Conservation (phyloP, 306 rosid species). For the Dalbergia oliveri region DNA sequence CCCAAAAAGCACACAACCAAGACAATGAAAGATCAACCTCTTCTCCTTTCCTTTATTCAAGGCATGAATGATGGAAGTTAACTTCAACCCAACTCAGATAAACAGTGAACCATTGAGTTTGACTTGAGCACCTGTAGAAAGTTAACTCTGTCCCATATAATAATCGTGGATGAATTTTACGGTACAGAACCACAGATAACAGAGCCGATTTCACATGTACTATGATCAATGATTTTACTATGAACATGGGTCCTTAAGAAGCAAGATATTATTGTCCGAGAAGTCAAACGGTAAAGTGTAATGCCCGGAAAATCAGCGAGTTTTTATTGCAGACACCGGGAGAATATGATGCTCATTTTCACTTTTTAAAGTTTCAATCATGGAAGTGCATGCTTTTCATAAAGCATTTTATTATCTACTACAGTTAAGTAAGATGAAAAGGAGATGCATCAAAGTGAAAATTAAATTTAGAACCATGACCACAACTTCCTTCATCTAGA, state of each 20-base stretch:
- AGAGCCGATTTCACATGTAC: not conserved
- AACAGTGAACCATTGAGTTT: conserved; percentile 18
- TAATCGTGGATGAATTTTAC: not conserved
- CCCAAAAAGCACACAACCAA: conserved; percentile 52
- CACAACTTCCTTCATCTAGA: conserved; percentile 60
- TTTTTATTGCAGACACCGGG: conserved; percentile 43
- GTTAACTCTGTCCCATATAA: conserved; percentile 25
- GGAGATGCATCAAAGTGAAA: conserved; percentile 56
- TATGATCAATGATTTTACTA: conserved; percentile 41
- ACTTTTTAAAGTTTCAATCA: conserved; percentile 56
- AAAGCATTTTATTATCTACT: conserved; percentile 50
- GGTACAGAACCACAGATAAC: not conserved
- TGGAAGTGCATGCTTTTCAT: conserved; percentile 57
- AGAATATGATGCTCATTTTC: conserved; percentile 48
- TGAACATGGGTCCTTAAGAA: not conserved
- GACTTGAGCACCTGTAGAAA: not conserved
- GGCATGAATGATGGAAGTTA: conserved; percentile 49
- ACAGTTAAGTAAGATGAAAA: conserved; percentile 37
- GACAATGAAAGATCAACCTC: conserved; percentile 46
- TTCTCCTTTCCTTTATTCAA: conserved; percentile 40
- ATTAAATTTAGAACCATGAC: conserved; percentile 50
- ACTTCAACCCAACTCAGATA: not conserved
- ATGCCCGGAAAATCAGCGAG: conserved; percentile 52
- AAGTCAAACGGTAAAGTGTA: conserved; percentile 50
- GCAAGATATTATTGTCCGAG: conserved; percentile 33